These are phyloP conservation scores for Saccharomyces pastorianus DNA, from an alignment of 1,139 yeast species.

Conservation along the genomic window DNA sequence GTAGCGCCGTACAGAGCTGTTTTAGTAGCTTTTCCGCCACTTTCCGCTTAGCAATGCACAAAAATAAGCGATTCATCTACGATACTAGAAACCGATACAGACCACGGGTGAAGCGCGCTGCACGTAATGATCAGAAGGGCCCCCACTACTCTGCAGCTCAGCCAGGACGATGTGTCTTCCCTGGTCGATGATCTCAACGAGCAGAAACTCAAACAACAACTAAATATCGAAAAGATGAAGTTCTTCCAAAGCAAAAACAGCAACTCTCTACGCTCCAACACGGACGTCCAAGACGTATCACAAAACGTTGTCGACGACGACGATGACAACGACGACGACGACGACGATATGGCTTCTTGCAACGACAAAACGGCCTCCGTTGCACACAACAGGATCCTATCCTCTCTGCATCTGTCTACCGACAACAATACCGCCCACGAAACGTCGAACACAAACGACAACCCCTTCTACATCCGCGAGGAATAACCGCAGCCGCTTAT, in stretches of 20 bases:
- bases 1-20: neutral
- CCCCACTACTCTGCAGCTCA: conserved; percentile 12
- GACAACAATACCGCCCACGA: neutral
- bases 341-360: neutral
- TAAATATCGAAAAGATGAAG: conserved; percentile 1
- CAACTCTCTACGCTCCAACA: neutral
- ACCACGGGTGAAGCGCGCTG: neutral
- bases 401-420: neutral
- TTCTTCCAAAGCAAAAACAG: neutral
- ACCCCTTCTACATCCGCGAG: neutral
- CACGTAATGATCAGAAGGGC: conserved; percentile 12
- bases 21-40: neutral
- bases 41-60: neutral
- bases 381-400: neutral
- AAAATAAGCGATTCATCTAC: neutral
- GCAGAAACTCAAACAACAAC: conserved; percentile 6
- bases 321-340: neutral
- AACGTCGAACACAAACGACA: neutral
- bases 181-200: conserved; percentile 15
- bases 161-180: conserved; percentile 13
- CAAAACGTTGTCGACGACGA: neutral
- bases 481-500: neutral
- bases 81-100: neutral
- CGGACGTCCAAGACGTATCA: neutral
- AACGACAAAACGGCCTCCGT: neutral